These are phyloP conservation scores for Xylaria sp. DNA, from an alignment of 2,329 filamentous ascomycete genomes.

Conservation along the genomic window DNA sequence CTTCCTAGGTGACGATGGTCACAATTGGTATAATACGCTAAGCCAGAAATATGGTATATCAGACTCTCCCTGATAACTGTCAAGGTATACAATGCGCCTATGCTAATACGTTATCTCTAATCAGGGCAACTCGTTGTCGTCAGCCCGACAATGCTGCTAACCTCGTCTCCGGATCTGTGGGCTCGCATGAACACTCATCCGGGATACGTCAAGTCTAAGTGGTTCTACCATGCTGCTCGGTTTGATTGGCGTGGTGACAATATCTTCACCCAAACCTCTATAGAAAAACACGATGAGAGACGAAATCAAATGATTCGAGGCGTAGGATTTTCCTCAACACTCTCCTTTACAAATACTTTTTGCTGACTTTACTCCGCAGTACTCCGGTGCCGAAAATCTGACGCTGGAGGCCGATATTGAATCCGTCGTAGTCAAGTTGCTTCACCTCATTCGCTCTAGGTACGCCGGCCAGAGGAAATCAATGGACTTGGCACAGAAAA, in stretches of 20 bases:
- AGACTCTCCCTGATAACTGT: neutral
- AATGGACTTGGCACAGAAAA: slow-evolving; percentile 54
- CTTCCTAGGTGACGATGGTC: slow-evolving; percentile 28
- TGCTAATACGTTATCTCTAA: neutral
- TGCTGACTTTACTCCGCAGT: slow-evolving; percentile 43
- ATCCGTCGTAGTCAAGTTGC: slow-evolving; percentile 49
- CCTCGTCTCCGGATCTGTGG: slow-evolving; percentile 23
- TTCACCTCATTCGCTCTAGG: slow-evolving; percentile 50
- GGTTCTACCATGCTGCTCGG: slow-evolving; percentile 47
- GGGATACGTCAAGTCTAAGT: slow-evolving; percentile 49
- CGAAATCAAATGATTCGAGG: slow-evolving; percentile 58
- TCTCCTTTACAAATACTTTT: neutral
- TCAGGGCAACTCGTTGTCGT: slow-evolving; percentile 15
- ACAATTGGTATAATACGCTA: slow-evolving; percentile 37
- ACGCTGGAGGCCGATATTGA: slow-evolving; percentile 57
- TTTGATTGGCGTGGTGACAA: slow-evolving; percentile 58
- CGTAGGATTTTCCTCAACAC: slow-evolving; percentile 42
- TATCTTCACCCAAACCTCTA: slow-evolving; percentile 58
- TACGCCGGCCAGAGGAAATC: slow-evolving; percentile 44
- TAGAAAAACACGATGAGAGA: slow-evolving; percentile 51
- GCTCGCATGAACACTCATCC: slow-evolving; percentile 44
- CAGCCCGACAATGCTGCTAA: slow-evolving; percentile 16
- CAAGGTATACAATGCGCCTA: neutral
- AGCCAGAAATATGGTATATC: slow-evolving; percentile 38
- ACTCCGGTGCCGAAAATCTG: slow-evolving; percentile 60